Percentiles rank a stretch among this genome's conserved stretches.
phyloP scores from a whole-genome alignment of 345 rosid species.

The Eucalyptus cloeziana region DNA sequence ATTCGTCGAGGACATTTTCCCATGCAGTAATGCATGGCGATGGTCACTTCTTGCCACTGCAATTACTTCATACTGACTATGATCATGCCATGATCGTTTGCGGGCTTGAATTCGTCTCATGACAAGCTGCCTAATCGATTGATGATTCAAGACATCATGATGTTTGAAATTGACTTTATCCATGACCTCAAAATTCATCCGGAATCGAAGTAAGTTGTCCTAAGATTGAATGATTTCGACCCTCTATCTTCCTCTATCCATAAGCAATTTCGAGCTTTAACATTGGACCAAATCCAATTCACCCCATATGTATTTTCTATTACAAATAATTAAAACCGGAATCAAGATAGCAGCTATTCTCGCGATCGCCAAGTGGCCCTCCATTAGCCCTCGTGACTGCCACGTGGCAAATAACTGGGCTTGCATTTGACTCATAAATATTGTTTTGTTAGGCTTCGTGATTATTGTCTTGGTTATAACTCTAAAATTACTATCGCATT shows the following conservation, averaged over 20 bases:
- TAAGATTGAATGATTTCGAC: not conserved
- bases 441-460: fast-evolving
- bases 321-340: not conserved
- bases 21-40: not conserved
- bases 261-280: not conserved
- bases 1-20: not conserved
- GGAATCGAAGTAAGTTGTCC: not conserved
- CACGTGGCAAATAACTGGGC: not conserved
- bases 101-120: not conserved
- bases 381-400: fast-evolving
- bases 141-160: not conserved
- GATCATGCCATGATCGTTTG: not conserved
- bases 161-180: not conserved
- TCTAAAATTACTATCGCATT: not conserved
- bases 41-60: not conserved
- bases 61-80: not conserved
- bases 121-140: not conserved
- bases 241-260: not conserved
- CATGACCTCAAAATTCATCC: not conserved
- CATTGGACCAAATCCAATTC: not conserved
- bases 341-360: fast-evolving
- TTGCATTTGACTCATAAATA: not conserved
- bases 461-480: not conserved
- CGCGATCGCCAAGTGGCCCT: fast-evolving
- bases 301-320: not conserved